phyloP scores from a whole-genome alignment of 805 yeast species.

The Dipodascus albidus region DNA sequence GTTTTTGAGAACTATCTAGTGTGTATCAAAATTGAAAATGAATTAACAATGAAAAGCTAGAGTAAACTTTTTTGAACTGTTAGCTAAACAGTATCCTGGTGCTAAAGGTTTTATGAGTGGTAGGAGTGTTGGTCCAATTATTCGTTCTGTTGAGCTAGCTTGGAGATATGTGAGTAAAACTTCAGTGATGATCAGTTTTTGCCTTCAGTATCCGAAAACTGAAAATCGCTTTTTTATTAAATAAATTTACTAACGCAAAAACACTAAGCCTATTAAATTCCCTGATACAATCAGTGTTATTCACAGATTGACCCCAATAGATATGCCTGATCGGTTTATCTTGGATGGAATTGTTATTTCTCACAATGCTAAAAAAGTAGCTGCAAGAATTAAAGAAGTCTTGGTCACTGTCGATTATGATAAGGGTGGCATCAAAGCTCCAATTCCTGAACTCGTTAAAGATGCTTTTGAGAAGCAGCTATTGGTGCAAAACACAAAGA shows the following conservation, averaged over 20 bases:
- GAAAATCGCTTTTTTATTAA: neutral
- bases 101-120: constrained; percentile 14
- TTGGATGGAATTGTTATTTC: constrained; percentile 22
- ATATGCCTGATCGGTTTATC: constrained; percentile 18
- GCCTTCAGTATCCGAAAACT: too few relatives aligned
- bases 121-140: constrained; percentile 21
- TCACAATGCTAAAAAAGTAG: constrained; percentile 22
- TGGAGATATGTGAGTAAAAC: constrained; percentile 18
- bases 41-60: constrained; percentile 13
- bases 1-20: too few relatives aligned
- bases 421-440: constrained; percentile 19
- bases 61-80: constrained; percentile 16
- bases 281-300: constrained; percentile 23
- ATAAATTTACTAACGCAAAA: neutral
- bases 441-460: constrained; percentile 18
- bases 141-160: constrained; percentile 21
- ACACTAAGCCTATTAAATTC: constrained; percentile 15
- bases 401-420: constrained; percentile 24
- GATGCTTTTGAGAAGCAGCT: constrained; percentile 11
- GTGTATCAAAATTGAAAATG: neutral
- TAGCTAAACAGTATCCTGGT: constrained; percentile 9
- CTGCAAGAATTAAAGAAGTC: constrained; percentile 22
- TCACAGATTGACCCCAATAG: constrained; percentile 18
- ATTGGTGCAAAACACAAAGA: neutral
- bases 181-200: too few relatives aligned